phyloP scores from a whole-genome alignment of 495 filamentous ascomycete genomes.

The Lasiosphaeria ovina region DNA sequence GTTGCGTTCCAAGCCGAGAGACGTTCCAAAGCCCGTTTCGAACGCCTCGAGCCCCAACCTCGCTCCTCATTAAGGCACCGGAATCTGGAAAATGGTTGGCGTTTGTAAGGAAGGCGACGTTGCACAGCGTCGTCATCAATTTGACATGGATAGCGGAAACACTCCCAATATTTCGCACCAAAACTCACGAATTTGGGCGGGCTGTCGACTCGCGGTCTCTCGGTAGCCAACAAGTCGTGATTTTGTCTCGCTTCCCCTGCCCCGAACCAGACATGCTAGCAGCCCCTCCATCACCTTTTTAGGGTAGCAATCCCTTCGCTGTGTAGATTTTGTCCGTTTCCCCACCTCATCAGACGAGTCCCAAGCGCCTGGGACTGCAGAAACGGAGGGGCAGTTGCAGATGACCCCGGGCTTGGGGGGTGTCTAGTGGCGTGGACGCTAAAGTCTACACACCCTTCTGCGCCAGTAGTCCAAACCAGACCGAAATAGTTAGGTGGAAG shows the following conservation, averaged over 20 bases:
- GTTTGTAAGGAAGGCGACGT: not conserved
- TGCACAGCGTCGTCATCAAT: not conserved
- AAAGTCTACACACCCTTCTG: too few relatives aligned
- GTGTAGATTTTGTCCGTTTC: not conserved
- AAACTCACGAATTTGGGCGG: too few relatives aligned
- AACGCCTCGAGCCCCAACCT: not conserved
- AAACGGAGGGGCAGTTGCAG: not conserved
- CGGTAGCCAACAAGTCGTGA: not conserved
- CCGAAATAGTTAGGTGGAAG: too few relatives aligned
- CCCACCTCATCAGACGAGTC: conserved; percentile 4
- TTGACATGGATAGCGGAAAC: too few relatives aligned
- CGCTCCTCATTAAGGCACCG: not conserved
- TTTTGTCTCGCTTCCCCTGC: not conserved
- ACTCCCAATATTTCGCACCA: too few relatives aligned
- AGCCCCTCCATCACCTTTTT: not conserved
- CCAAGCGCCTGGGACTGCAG: conserved; percentile 3
- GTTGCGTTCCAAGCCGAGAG: conserved; percentile 7
- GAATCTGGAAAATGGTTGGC: not conserved
- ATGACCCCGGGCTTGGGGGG: conserved; percentile 8
- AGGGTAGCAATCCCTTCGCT: not conserved
- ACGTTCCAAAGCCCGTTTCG: not conserved
- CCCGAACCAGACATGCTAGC: not conserved
- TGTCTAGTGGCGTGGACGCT: too few relatives aligned
- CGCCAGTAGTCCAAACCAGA: too few relatives aligned
- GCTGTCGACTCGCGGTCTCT: not conserved